Evolutionary conservation across 2,329 filamentous ascomycete genomes (phyloP).

Genomic region (Achaetomium macrosporum): DNA sequence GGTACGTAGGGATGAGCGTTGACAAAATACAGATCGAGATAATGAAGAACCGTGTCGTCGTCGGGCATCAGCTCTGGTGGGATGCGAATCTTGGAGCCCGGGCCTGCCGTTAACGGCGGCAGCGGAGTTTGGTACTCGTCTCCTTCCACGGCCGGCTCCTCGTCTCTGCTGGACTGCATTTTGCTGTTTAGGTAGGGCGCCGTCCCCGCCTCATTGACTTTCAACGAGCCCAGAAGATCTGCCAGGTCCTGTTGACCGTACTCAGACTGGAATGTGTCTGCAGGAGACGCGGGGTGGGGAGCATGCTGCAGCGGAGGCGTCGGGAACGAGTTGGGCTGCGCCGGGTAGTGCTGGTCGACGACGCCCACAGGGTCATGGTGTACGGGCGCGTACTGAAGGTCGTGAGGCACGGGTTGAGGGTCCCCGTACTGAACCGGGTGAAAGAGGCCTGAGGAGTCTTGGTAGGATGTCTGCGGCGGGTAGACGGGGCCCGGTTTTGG

Average conservation of each 20-base stretch:
- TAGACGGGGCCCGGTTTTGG: conserved; percentile 44
- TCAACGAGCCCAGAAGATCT: conserved; percentile 77
- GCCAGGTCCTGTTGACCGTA: conserved; percentile 67
- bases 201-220: conserved; percentile 83
- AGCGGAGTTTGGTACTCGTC: conserved; percentile 68
- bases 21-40: conserved; percentile 85
- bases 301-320: conserved; percentile 46
- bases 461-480: conserved; percentile 44
- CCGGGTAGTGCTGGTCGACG: conserved; percentile 46
- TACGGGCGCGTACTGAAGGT: conserved; percentile 50
- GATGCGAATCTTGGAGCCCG: conserved; percentile 76
- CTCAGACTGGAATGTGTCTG: conserved; percentile 53
- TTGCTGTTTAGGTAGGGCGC: conserved; percentile 79
- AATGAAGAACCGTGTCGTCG: conserved; percentile 72
- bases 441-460: conserved; percentile 41
- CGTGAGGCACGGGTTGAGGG: conserved; percentile 39
- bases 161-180: conserved; percentile 40
- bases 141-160: conserved; percentile 61
- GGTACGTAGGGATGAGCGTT: conserved; percentile 92
- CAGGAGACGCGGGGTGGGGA: conserved; percentile 37
- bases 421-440: conserved; percentile 44
- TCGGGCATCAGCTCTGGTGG: conserved; percentile 90
- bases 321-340: conserved; percentile 46
- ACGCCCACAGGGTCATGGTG: conserved; percentile 43
- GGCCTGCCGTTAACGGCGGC: conserved; percentile 60